Base-by-base conservation (phyloP, 2,329 filamentous ascomycete species). In the Talaromyces marneffei region DNA sequence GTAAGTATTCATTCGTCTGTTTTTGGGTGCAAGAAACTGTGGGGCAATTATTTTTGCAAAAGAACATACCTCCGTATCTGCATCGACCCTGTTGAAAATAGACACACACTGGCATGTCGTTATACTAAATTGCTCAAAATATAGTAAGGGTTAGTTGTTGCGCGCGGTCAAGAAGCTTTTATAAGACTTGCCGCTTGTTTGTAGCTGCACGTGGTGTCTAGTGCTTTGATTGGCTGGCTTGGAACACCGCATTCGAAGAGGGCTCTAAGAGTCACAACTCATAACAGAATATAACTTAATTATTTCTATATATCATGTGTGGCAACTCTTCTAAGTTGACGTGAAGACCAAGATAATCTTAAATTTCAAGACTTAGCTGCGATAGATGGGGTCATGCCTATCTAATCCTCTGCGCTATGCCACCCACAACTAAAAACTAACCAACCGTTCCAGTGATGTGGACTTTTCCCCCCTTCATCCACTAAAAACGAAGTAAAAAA, bases 11-110 rank as follows among this genome's bases (percentile, higher is more conserved):
- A 25, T n/a, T 55, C 9, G 20, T 20, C 6, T 25, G 27, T 12
- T 4, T 31, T 25, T 18, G 10, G 27, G 29, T 33, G 1, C 20
- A 14, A 27, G 52, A 55, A 9, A 25, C 6, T 9, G 20, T 16
- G 10, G 8, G 52, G 40, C 39, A 29, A 62, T 48, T 9, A 54
- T 31, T 4, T 54, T 48, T 7, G n/a, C 59, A 31, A 20, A 18
- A 18, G 2, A 35, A 10, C 58, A 65, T 78, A 87, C 86, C 79
- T 75, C 87, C 87, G 70, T 82, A 85, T 68, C 78, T 84, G 78
- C 88, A 91, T 64, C 79, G 80, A 46, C 87, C 87, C 71, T 86
- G 81, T 70, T 83, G 81, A 69, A 80, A 91, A 72, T 84, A 90
- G 65, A 75, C 81, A 78, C 88, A 91, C 60, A 88, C 67, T 12